phyloP scores from a whole-genome alignment of 1,139 yeast species.

The Suhomyces coccinellae region DNA sequence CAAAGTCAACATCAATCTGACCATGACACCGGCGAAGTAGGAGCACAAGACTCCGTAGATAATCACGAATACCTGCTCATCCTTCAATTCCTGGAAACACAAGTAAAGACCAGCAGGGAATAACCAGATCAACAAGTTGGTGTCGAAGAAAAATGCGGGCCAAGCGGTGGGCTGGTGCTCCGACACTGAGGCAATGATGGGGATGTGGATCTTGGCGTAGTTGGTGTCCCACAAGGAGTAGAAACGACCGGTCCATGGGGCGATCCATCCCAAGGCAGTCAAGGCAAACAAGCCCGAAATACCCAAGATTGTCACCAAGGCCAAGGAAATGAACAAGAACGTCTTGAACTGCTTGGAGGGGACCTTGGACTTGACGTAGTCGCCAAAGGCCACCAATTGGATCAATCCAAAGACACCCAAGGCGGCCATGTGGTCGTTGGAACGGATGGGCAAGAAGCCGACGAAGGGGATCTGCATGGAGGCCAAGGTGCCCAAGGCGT shows the following conservation, averaged over 20 bases:
- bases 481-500: conserved; percentile 91
- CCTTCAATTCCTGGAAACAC: conserved; percentile 83
- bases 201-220: conserved; percentile 97
- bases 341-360: conserved; percentile 74
- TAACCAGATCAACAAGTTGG: conserved; percentile 90
- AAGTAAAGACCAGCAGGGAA: conserved; percentile 97
- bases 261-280: conserved; percentile 90
- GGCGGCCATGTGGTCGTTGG: conserved; percentile 98
- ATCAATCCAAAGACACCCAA: conserved; percentile 94
- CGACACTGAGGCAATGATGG: conserved; percentile 97
- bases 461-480: conserved; percentile 99
- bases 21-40: conserved; percentile 99
- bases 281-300: conserved; percentile 70
- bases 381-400: conserved; percentile 87
- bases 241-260: conserved; percentile 99
- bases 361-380: conserved; percentile 73
- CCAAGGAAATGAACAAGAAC: conserved; percentile 63
- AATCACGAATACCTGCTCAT: conserved; percentile 91
- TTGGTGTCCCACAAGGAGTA: conserved; percentile 98
- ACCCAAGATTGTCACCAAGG: conserved; percentile 59
- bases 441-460: conserved; percentile 93
- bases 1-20: conserved; percentile 92
- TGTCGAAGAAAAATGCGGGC: conserved; percentile 97
- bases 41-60: conserved; percentile 90
- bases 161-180: conserved; percentile 99